Base-by-base conservation (phyloP, 495 filamentous ascomycete genomes). In the Platismatia glauca region DNA sequence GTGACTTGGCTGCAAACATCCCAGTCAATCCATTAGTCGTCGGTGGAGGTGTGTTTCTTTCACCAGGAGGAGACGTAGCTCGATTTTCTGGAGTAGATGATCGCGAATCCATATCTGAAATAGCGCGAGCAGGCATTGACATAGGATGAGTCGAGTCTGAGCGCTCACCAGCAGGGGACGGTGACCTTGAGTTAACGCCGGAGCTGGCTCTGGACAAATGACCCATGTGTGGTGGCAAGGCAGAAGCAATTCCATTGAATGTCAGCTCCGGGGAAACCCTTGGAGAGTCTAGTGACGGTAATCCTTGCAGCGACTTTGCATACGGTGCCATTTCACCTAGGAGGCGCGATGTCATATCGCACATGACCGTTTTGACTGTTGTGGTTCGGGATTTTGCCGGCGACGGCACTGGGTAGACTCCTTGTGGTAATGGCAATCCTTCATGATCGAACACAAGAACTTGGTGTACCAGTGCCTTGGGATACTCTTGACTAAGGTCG, bases 301-400 rank as follows among this genome's bases (percentile, higher is more conserved):
- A 81, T 22, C 76, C 89, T 73, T 97, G 92, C 58, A 93, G 81
- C 0, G 88, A 90, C 66, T 85, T 92, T 62, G 91, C 93, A 64
- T 95, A 84, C 7, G 84, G 86, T 37, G 89, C 89, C 81, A 99
- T 82, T 70, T 97, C 93, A 13, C 87, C 89, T 29, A 99, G 79
- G 44, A 99, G 74, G 22, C 88, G 69, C 24, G 90, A 87, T 7
- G 91, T 93, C 55, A 96, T 82, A 73, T 97, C 91, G 70, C 94
- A 96, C 80, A 97, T 86, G 65, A 95, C 83, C 4, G 90, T 96
- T 73, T 94, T 96, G 78, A 95, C 92, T 6, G 89, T 96, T n/a
- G 90, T 95, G 52, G 84, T 82, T 71, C 85, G 89, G 39, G 84
- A 89, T 24, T 83, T 78, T 61, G 86, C 80, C 22, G 78, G 77